phyloP scores from a whole-genome alignment of 805 yeast species.

The Candida parachauliodes region DNA sequence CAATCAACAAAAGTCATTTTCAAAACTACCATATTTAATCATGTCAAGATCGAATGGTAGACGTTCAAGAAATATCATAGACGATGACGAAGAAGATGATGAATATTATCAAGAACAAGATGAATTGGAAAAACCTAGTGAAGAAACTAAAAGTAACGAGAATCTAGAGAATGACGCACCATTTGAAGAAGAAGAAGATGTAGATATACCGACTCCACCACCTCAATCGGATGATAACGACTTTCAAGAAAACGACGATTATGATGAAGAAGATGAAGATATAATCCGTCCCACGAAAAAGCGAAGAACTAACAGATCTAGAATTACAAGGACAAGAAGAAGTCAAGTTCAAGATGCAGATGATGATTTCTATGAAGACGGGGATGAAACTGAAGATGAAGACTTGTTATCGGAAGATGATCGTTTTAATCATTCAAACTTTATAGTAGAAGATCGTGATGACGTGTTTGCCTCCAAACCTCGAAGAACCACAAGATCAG shows the following conservation, averaged over 20 bases:
- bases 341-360: conserved; percentile 2
- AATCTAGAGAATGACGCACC: conserved; percentile 14
- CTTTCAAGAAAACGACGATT: conserved; percentile 10
- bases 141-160: not conserved
- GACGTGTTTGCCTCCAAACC: conserved; percentile 6
- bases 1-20: conserved; percentile 1
- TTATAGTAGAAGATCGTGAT: conserved; percentile 10
- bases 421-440: conserved; percentile 7
- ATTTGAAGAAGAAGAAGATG: conserved; percentile 16
- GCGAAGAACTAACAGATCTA: no score
- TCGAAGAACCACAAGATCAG: conserved; percentile 18
- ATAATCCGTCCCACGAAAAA: conserved; percentile 2
- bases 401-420: conserved; percentile 7
- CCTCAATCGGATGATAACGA: conserved; percentile 10
- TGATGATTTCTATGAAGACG: conserved; percentile 17
- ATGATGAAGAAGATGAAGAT: conserved; percentile 9
- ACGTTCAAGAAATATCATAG: not conserved
- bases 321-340: conserved; percentile 10
- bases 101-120: not conserved
- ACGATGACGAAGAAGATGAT: conserved; percentile 7
- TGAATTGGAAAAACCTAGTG: not conserved
- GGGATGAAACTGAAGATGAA: conserved; percentile 16
- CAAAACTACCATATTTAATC: not conserved
- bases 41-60: conserved; percentile 3
- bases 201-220: conserved; percentile 7